phyloP scores from a whole-genome alignment of 768 basidiomycete species.

The Cyclocybe aegerita region DNA sequence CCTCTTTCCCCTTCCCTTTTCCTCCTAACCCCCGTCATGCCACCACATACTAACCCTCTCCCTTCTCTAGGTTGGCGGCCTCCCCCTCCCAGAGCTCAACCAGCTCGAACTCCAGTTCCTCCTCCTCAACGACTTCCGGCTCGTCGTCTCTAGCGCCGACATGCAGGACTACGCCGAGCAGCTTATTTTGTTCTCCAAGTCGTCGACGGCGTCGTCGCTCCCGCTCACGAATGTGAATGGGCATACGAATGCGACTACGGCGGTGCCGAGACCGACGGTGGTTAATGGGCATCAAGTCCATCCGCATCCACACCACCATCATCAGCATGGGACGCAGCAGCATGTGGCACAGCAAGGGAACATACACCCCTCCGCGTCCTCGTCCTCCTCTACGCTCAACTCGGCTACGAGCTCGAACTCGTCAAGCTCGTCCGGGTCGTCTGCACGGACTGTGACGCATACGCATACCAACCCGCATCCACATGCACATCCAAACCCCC shows the following conservation, averaged over 20 bases:
- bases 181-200: constrained; percentile 68
- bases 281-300: not conserved
- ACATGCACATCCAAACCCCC: no score
- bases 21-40: not conserved
- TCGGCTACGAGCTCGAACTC: constrained; percentile 6
- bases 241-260: not conserved
- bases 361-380: not conserved
- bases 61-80: constrained; percentile 78
- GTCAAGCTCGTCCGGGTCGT: constrained; percentile 11
- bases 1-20: not conserved
- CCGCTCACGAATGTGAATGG: constrained; percentile 8
- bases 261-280: not conserved
- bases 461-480: not conserved
- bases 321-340: not conserved
- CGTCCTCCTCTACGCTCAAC: not conserved
- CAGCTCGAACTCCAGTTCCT: constrained; percentile 97
- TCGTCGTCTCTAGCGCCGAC: constrained; percentile 85
- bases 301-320: constrained; percentile 2
- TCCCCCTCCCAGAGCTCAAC: constrained; percentile 90
- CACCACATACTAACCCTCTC: not conserved
- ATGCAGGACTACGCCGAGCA: constrained; percentile 96
- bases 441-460: constrained; percentile 5
- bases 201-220: constrained; percentile 14
- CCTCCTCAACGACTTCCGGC: constrained; percentile 90
- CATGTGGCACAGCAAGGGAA: not conserved